A percentile compares a stretch with the other conserved stretches of the same genome.
phyloP scores from a whole-genome alignment of 1,284 basidiomycete genomes.

The Tilletia indica region DNA sequence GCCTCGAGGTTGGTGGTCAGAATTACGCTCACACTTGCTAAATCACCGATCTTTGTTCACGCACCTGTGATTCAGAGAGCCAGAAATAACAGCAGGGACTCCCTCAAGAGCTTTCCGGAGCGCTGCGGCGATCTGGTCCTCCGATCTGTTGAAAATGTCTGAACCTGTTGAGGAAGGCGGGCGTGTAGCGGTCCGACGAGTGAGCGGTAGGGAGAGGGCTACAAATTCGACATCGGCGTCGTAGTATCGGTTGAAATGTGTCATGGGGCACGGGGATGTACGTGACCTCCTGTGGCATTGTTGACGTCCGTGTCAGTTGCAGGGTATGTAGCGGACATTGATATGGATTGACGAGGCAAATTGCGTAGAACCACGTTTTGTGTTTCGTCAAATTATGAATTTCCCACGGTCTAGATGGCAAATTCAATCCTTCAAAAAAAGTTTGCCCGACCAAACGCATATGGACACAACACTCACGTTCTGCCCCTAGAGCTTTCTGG shows the following conservation, averaged over 20 bases:
- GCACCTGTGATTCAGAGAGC: conserved; percentile 17
- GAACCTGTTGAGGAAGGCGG: neutral
- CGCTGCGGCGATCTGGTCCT: conserved; percentile 6
- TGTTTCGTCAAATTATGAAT: no score
- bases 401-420: no score
- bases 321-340: neutral
- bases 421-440: no score
- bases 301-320: neutral
- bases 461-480: no score
- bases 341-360: neutral
- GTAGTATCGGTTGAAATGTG: conserved; percentile 47
- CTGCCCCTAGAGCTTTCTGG: no score
- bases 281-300: no score
- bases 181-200: neutral
- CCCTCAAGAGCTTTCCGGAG: conserved; percentile 14
- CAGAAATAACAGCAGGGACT: conserved; percentile 23
- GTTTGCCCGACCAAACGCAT: no score
- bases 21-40: no score
- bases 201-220: neutral
- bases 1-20: conserved; percentile 38
- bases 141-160: neutral
- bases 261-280: conserved; percentile 22
- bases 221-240: conserved; percentile 36
- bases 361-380: no score
- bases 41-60: no score